Percentiles rank a stretch among this genome's conserved stretches.
Evolutionary conservation across 1,284 basidiomycete genomes (phyloP).

Genomic region (Trametes pubescens): DNA sequence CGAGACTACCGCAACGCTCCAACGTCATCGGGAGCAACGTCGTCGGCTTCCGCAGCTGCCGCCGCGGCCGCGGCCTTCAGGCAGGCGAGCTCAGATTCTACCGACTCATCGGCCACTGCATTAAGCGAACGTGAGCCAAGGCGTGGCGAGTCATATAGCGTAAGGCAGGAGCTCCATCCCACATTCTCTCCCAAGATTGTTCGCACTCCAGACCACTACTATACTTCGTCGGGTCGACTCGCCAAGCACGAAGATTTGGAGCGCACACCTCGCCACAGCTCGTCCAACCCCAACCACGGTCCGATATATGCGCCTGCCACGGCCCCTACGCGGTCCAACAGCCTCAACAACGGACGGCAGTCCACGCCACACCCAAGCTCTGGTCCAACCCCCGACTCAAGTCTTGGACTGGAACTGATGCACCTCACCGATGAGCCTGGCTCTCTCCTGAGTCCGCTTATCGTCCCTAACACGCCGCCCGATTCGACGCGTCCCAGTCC

Average conservation of each 20-base stretch:
- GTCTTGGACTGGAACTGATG: slow-evolving; percentile 26
- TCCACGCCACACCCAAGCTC: slow-evolving; percentile 27
- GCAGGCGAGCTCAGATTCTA: slow-evolving; percentile 29
- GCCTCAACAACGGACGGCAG: slow-evolving; percentile 29
- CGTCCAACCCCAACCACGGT: slow-evolving; percentile 31
- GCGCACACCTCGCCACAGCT: slow-evolving; percentile 27
- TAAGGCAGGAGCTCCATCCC: slow-evolving; percentile 59
- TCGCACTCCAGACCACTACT: slow-evolving; percentile 68
- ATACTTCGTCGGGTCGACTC: slow-evolving; percentile 27
- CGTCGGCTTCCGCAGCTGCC: slow-evolving; percentile 24
- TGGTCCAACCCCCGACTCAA: slow-evolving; percentile 32
- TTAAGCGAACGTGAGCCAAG: slow-evolving; percentile 14
- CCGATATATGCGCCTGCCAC: slow-evolving; percentile 38
- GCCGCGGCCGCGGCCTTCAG: slow-evolving; percentile 23
- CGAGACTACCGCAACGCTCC: slow-evolving; percentile 26
- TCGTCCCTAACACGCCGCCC: slow-evolving; percentile 47
- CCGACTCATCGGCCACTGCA: slow-evolving; percentile 31
- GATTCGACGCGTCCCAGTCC: slow-evolving; percentile 34
- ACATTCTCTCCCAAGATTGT: slow-evolving; percentile 73
- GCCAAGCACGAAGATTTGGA: slow-evolving; percentile 19
- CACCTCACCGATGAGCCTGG: slow-evolving; percentile 62
- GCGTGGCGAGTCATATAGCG: slow-evolving; percentile 50
- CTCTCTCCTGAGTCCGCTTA: slow-evolving; percentile 60
- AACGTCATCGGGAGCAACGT: slow-evolving; percentile 13
- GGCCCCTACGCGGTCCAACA: slow-evolving; percentile 34